Conservation (phyloP, 2,329 filamentous ascomycete species). For the Graphilbum ipis-grandicollis region DNA sequence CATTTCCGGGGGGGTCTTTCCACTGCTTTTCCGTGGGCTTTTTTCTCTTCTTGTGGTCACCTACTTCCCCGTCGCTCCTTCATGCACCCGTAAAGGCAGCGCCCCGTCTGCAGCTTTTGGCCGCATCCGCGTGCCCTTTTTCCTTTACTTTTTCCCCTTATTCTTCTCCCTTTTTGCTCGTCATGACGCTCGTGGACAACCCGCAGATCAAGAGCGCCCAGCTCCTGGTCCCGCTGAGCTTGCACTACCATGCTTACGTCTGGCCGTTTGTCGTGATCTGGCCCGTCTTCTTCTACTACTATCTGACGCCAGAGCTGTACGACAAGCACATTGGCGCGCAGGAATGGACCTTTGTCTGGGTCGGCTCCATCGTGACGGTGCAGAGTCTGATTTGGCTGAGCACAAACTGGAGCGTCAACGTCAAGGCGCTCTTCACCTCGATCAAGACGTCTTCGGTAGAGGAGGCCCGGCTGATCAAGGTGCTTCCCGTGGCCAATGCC, state of each 20-base stretch:
- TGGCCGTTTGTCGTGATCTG: slow-evolving; percentile 88
- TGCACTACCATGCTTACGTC: slow-evolving; percentile 70
- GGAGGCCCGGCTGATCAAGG: slow-evolving; percentile 75
- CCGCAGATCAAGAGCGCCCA: slow-evolving; percentile 75
- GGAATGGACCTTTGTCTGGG: slow-evolving; percentile 97
- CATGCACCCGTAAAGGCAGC: too few species aligned
- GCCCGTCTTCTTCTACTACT: slow-evolving; percentile 81
- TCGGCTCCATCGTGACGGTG: slow-evolving; percentile 68
- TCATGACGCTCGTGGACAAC: slow-evolving; percentile 65
- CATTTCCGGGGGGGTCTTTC: too few species aligned
- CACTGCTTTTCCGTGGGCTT: too few species aligned
- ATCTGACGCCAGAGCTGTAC: slow-evolving; percentile 69
- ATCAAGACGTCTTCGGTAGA: slow-evolving; percentile 50
- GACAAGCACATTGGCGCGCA: slow-evolving; percentile 80
- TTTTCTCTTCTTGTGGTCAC: too few species aligned
- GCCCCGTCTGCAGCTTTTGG: too few species aligned
- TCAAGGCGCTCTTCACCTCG: slow-evolving; percentile 68
- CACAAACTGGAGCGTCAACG: slow-evolving; percentile 92
- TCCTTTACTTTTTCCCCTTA: too few species aligned
- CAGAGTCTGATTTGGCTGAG: slow-evolving; percentile 87
- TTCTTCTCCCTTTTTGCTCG: slow-evolving; percentile 1
- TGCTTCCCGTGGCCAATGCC: slow-evolving; percentile 78
- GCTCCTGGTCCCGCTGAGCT: slow-evolving; percentile 70
- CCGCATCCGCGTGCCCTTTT: too few species aligned
- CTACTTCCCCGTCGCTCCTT: too few species aligned